Evolutionary conservation across 2,329 filamentous ascomycete species (phyloP), one percentile per base, ranked within the genome.

Genomic region (Penicillium oxalicum): DNA sequence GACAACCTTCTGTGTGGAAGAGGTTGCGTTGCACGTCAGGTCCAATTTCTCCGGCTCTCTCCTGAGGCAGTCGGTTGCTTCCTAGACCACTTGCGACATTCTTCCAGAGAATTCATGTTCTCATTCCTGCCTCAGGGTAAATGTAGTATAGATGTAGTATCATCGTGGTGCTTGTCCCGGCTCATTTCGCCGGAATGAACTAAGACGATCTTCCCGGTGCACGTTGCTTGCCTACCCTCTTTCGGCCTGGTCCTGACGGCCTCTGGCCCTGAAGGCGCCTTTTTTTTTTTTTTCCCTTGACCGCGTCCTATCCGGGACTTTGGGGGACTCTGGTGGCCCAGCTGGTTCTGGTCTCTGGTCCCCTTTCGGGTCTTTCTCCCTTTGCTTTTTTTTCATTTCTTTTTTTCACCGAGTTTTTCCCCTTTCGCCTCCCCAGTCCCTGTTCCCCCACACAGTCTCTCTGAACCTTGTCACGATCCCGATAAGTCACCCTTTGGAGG

Each of bases 371-470:
- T 27, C 25, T 28, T 39, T 48, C 38, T 43, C 49, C 49, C 32
- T 9, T 32, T 54, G 54, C 50, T 53, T 54, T 53, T 44, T 40
- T 41, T 47, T 40, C 43, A 42, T 44, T 50, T 53, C 47, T 57
- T 56, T 54, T 57, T 43, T 45, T 54, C 50, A 51, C 52, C 52
- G 50, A 45, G 50, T 58, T 51, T 55, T 39, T 38, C 42, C 34
- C 40, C 27, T 53, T 68, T 61, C 12, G 57, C 63, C 51, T 65
- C 58, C 33, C 35, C 26, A 25, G 51, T 58, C 49, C 60, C 63
- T 36, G 33, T 47, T 44, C 39, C 37, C 45, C 47, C 36, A 40
- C 37, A 39, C 38, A 18, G 37, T 52, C 26, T 32, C 29, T 8
- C 40, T 41, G 41, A 54, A 50, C 50, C 45, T 53, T 51, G 44